These are phyloP conservation scores for Aspergillus nomiae DNA, from an alignment of 2,329 filamentous ascomycete species.

Conservation along the genomic window DNA sequence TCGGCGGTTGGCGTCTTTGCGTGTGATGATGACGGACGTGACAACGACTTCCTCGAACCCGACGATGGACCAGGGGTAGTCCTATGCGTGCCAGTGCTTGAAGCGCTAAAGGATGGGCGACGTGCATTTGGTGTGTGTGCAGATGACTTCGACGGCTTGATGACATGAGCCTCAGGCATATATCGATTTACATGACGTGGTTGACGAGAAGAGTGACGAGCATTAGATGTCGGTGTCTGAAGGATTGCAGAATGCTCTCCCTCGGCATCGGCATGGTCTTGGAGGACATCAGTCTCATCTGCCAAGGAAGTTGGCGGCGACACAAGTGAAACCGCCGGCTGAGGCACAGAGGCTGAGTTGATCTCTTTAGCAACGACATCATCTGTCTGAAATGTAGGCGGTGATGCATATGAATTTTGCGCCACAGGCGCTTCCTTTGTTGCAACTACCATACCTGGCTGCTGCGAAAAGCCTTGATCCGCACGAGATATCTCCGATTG, in stretches of 20 bases:
- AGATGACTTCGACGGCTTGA: constrained; percentile 28
- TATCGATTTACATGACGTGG: constrained; percentile 44
- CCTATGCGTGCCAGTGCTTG: constrained; percentile 23
- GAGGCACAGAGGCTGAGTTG: constrained; percentile 28
- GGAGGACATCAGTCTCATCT: constrained; percentile 41
- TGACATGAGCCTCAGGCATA: constrained; percentile 34
- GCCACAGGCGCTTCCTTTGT: constrained; percentile 24
- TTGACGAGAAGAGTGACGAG: constrained; percentile 48
- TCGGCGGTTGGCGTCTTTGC: constrained; percentile 39
- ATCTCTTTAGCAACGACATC: constrained; percentile 32
- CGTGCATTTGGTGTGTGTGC: constrained; percentile 25
- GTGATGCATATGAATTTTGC: constrained; percentile 39
- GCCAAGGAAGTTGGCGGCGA: constrained; percentile 49
- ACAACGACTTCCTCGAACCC: constrained; percentile 34
- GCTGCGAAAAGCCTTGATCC: constrained; percentile 13
- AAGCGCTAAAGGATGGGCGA: constrained; percentile 24
- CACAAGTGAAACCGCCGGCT: constrained; percentile 42
- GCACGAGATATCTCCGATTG: constrained; percentile 3
- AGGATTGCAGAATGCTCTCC: constrained; percentile 30
- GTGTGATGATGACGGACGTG: constrained; percentile 42
- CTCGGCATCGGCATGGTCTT: constrained; percentile 35
- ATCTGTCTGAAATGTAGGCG: constrained; percentile 39
- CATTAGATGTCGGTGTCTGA: constrained; percentile 44
- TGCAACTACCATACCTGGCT: constrained; percentile 16
- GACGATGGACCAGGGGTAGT: constrained; percentile 32